A percentile compares a stretch with the other conserved stretches of the same genome.
Evolutionary conservation across 169 alveolate species (phyloP).

Genomic region (Neospora caninum): DNA sequence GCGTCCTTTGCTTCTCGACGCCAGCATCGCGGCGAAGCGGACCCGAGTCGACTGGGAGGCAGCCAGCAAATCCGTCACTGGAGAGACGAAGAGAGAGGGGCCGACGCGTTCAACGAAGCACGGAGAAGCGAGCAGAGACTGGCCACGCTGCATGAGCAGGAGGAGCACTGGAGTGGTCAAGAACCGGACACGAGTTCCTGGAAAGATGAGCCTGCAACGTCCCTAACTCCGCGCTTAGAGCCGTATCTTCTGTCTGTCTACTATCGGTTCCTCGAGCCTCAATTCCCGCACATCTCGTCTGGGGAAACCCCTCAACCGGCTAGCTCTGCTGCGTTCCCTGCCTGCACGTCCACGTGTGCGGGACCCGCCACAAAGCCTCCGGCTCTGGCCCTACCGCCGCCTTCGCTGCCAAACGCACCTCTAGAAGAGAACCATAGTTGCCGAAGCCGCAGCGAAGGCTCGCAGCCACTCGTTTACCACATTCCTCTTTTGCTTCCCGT

Average conservation of each 20-base stretch:
- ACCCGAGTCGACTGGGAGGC: no score
- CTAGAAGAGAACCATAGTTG: no score
- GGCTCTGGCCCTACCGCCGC: no score
- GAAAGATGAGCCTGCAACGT: neutral
- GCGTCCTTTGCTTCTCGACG: neutral
- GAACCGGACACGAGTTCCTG: neutral
- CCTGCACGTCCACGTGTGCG: neutral
- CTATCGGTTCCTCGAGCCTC: neutral
- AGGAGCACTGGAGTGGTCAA: neutral
- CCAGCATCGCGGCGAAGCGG: no score
- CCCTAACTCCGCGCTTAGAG: neutral
- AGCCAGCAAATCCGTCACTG: no score
- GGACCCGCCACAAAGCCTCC: neutral
- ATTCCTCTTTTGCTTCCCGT: constrained; percentile 55
- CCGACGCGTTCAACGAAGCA: no score
- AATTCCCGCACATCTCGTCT: no score
- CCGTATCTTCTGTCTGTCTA: constrained; percentile 2
- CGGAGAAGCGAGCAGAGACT: neutral
- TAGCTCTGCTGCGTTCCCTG: no score
- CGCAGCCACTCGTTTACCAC: constrained; percentile 25
- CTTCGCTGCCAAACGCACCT: no score
- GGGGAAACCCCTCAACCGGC: no score
- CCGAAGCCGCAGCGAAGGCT: no score
- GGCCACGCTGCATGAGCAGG: neutral
- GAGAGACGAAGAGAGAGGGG: no score